Base-by-base conservation (phyloP, 1,284 basidiomycete species). In the Leucocoprinus gongylophorus region DNA sequence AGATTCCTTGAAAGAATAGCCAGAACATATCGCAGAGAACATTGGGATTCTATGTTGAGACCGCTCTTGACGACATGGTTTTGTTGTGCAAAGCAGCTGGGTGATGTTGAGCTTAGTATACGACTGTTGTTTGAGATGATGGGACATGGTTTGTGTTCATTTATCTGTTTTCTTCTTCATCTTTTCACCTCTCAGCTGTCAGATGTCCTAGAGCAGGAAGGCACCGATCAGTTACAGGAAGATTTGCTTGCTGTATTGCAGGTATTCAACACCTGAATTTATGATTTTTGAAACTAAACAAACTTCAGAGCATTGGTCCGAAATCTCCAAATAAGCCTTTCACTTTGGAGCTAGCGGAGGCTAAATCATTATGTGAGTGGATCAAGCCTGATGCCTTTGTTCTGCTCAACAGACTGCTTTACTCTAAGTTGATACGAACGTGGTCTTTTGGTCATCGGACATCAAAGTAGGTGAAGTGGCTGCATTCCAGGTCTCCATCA, bases 1-100 rank as follows among this genome's bases (percentile, higher is more conserved):
- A 93, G 89, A 43, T 95, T 95, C 69, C 91, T 93, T 63, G 90
- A 93, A 60, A 80, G 89, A 28, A 95, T 95, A 54, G 83, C 86
- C 1, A 85, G 80, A 61, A 87, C 83, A 0, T 95, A 95, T 63
- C 78, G 85, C n/a, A 71, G 79, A 50, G 91, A 95, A 63, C 74
- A 78, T 47, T 95, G 91, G 91, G 70, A 73, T 8, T 65, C 75
- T 0, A 75, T 95, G 66, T 72, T 94, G 15, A 73, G 74, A 41
- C 80, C 88, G 3, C 76, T 94, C 12, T 72, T 93, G 32, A 71
- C 74, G 33, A 79, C 83, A 20, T 92, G 88, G 86, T 88, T 90
- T 67, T 72, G 81, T 1, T 92, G 87, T 63, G 87, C 88, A 1
- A 82, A 85, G 63, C 77, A 78, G 57, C 73, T 89, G 0, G 86